Evolutionary conservation across 2,329 filamentous ascomycete species (phyloP).

Genomic region (Alternaria sp.): DNA sequence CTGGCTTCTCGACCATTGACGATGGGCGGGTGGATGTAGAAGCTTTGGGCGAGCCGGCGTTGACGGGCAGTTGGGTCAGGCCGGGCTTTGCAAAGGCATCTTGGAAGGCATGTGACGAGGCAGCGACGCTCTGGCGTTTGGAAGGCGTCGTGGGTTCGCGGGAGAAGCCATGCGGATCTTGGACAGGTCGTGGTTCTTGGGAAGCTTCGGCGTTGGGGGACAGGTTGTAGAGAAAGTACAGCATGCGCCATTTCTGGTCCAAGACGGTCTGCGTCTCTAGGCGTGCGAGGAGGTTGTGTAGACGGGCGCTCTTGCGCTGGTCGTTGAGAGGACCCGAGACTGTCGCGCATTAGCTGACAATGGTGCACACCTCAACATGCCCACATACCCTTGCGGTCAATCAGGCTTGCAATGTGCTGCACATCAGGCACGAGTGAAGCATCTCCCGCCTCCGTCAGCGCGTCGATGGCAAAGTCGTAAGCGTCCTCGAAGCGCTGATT

Average conservation of each 20-base stretch:
- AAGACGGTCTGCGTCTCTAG: conserved; percentile 91
- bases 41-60: conserved; percentile 43
- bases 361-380: too few species aligned
- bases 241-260: conserved; percentile 95
- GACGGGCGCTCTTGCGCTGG: conserved; percentile 76
- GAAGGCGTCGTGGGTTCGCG: conserved; percentile 42
- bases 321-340: conserved; percentile 78
- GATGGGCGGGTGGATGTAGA: conserved; percentile 26
- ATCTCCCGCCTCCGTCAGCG: conserved; percentile 56
- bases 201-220: conserved; percentile 63
- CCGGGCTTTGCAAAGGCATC: conserved; percentile 60
- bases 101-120: conserved; percentile 46
- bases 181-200: conserved; percentile 13
- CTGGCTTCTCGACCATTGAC: conserved; percentile 31
- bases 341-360: conserved; percentile 32
- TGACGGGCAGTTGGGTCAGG: conserved; percentile 51
- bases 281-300: conserved; percentile 89
- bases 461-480: conserved; percentile 60
- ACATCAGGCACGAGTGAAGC: conserved; percentile 73
- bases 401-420: conserved; percentile 91
- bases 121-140: conserved; percentile 27
- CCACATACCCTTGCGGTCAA: conserved; percentile 75
- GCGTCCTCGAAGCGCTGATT: conserved; percentile 75
- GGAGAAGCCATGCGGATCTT: conserved; percentile 26
- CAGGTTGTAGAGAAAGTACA: conserved; percentile 88